Base-by-base conservation (phyloP, 2,329 filamentous ascomycete species). In the Alternaria tenuissima region DNA sequence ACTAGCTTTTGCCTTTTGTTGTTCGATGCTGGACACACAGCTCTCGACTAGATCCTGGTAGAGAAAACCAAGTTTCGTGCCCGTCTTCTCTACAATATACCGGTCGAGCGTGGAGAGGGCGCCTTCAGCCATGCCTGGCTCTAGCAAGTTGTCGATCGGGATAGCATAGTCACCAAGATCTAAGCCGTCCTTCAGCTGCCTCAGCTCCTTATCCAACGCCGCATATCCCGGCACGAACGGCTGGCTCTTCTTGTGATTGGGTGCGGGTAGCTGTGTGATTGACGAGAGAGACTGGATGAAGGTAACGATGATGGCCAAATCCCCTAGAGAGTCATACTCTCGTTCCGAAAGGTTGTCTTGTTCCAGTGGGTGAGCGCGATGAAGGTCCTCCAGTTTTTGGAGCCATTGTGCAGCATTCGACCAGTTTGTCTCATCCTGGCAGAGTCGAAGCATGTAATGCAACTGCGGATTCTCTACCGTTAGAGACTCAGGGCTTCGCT, bases 361-460 rank as follows among this genome's bases (percentile, higher is more conserved):
- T 53, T 80, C 76, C 1, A 51, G 12, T 0, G 79, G 78, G 47
- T 80, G 65, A 0, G 71, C 52, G 1, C 63, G 59, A 57, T 83
- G 76, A 1, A 83, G 70, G 2, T 78, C 71, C 2, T 71, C 72
- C 5, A 85, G 63, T 52, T 81, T 81, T 54, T 77, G 70, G 22
- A 84, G 69, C 79, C 79, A 83, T 1, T 79, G 65, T 3, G 75
- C 62, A 1, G 82, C 78, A 12, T 78, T 76, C 0, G 68, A 22
- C 7, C 77, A 71, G 6, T 66, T 79, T 0, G 74, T 80, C 1
- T 80, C 75, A 0, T 70, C 52, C 7, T 82, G 77, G 51, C 81
- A 85, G 1, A 85, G 80, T 2, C 77, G 79, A 6, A 85, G 68
- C 20, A 85, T 65, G 60, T 81, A 81, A 55, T 81, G 75, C 3